These are phyloP conservation scores for Gorgonomyces haynaldii DNA, from an alignment of 192 early-diverging fungal genomes.

Conservation along the genomic window DNA sequence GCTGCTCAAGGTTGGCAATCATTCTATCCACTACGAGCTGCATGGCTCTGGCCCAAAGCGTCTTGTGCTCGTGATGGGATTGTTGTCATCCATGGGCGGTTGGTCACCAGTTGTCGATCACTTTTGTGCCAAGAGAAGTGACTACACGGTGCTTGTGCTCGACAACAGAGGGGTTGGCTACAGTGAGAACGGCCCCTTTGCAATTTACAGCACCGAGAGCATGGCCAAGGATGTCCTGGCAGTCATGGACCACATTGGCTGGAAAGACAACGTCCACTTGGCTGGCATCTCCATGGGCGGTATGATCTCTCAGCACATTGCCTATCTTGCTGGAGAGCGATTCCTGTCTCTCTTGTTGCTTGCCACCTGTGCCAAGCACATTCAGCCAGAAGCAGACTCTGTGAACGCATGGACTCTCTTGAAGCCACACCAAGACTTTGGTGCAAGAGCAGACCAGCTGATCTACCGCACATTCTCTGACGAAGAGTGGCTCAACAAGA, in stretches of 20 bases:
- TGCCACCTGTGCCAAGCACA: background rate
- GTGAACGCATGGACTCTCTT: background rate
- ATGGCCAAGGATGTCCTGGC: slow-evolving; percentile 56
- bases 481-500: background rate
- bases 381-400: background rate
- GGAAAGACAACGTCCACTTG: slow-evolving; percentile 24
- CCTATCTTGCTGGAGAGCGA: background rate
- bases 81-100: slow-evolving; percentile 1
- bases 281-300: slow-evolving; percentile 13
- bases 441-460: background rate
- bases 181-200: background rate
- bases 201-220: slow-evolving; percentile 7
- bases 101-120: slow-evolving; percentile 4
- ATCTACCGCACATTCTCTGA: background rate
- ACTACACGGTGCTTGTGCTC: slow-evolving; percentile 4
- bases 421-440: background rate
- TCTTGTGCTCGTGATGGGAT: slow-evolving; percentile 6
- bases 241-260: slow-evolving; percentile 57
- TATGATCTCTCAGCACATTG: background rate
- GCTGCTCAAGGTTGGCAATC: background rate
- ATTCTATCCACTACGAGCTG: background rate
- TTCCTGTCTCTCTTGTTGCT: slow-evolving; percentile 1
- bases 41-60: slow-evolving; percentile 7
- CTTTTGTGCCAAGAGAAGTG: slow-evolving; percentile 5
- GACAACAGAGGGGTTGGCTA: slow-evolving; percentile 14